Evolutionary conservation across 257 asterid genomes (phyloP), one percentile per base, ranked within the genome.

Genomic region (Forsythia viridissima): DNA sequence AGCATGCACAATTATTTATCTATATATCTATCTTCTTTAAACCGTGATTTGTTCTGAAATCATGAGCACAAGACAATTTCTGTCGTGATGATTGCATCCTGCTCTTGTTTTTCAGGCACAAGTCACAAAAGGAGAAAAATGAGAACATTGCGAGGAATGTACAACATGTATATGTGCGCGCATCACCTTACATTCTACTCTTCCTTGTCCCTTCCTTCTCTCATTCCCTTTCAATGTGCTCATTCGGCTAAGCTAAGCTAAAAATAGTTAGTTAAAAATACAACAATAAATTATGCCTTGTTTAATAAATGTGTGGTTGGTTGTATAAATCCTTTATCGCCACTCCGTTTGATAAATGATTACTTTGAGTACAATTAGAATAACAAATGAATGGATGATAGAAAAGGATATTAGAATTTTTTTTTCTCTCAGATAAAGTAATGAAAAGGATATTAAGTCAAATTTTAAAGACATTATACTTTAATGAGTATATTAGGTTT

Each of bases 31-130:
- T 63, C 69, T 24, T 69, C 61, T 69, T 36, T 36, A 16, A n/a
- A 8, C 73, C 18, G 72, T 57, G 70, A 41, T 52, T 43, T 71
- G 21, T 65, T 59, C 76, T 52, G 38, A 70, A 84, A 65, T 68
- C 43, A 74, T 73, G 74, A 30, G 42, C 46, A 77, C 9, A 20
- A 65, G 68, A 34, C 40, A 21, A 74, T 16, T 80, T 30, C 52
- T 42, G 38, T 34, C 40, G 57, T 13, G n/a, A 30, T 9, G 37
- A 37, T 21, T 59, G 11, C 30, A 15, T 38, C 48, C 38, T 43
- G 72, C 42, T 76, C 42, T 68, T 61, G n/a, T 61, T 67, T 81
- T 48, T 38, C n/a, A 61, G 65, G 10, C 67, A 59, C 24, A 79
- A 39, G 55, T 79, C 72, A 40, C 75, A 24, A 42, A 13, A 42